Conservation (phyloP, 2,329 filamentous ascomycete species). For the Alternaria triticimaculans region DNA sequence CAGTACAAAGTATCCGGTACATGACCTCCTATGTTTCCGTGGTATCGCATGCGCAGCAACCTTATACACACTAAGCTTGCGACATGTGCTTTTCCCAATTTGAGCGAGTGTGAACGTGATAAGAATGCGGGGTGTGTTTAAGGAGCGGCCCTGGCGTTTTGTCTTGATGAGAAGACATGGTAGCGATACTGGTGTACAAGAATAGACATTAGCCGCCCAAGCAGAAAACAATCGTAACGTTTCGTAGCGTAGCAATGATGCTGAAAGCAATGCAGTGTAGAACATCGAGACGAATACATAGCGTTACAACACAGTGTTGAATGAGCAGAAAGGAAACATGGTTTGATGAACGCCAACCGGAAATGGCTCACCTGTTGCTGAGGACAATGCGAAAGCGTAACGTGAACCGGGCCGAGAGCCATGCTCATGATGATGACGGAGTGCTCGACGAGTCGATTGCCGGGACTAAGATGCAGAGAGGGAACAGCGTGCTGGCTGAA, state of each 20-base stretch:
- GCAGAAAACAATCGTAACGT: not conserved
- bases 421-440: not conserved
- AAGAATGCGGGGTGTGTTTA: slow-evolving; percentile 3
- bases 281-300: not conserved
- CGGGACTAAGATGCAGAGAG: not conserved
- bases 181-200: not conserved
- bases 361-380: not conserved
- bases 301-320: not conserved
- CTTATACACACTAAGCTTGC: slow-evolving; percentile 1
- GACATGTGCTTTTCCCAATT: not conserved
- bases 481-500: not conserved
- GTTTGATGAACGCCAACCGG: not conserved
- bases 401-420: not conserved
- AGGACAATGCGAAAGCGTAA: not conserved
- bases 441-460: not conserved
- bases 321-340: not conserved
- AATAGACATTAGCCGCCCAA: not conserved
- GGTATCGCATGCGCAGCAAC: not conserved
- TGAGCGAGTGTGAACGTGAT: not conserved
- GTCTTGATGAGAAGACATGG: slow-evolving; percentile 7
- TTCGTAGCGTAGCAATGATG: not conserved
- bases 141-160: slow-evolving; percentile 28
- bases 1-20: slow-evolving; percentile 6
- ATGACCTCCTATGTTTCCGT: slow-evolving; percentile 3
- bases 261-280: not conserved